A percentile compares a stretch with the other conserved stretches of the same genome.
phyloP scores from a whole-genome alignment of 768 basidiomycete species.

The Sarcodon sp. region DNA sequence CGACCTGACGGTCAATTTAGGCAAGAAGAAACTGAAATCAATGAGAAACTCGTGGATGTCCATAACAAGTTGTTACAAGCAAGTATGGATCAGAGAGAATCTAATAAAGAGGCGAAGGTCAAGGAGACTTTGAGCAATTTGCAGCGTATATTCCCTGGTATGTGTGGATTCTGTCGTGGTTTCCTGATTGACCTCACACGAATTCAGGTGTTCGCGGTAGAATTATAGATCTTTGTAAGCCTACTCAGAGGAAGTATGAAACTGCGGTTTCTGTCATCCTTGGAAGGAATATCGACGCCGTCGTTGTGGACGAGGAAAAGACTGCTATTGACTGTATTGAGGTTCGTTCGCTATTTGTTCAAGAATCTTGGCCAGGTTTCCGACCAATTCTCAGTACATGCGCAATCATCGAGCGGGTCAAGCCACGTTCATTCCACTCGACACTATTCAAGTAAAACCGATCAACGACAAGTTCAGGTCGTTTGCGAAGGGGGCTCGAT shows the following conservation, averaged over 20 bases:
- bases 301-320: slow-evolving; percentile 95
- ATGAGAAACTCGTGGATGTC: slow-evolving; percentile 78
- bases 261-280: slow-evolving; percentile 84
- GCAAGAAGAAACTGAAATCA: slow-evolving; percentile 81
- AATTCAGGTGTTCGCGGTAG: slow-evolving; percentile 77
- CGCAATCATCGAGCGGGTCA: slow-evolving; percentile 90
- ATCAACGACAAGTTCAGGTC: slow-evolving; percentile 91
- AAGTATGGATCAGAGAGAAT: slow-evolving; percentile 78
- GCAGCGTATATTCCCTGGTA: slow-evolving; percentile 85
- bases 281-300: slow-evolving; percentile 88
- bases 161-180: slow-evolving; percentile 2
- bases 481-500: slow-evolving; percentile 64
- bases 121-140: slow-evolving; percentile 80
- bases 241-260: slow-evolving; percentile 86
- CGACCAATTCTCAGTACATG: slow-evolving; percentile 51
- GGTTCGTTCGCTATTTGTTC: slow-evolving; percentile 24
- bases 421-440: slow-evolving; percentile 97
- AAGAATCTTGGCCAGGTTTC: not conserved
- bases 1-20: slow-evolving; percentile 24
- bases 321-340: slow-evolving; percentile 97
- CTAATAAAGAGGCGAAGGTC: slow-evolving; percentile 68
- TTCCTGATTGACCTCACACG: not conserved
- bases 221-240: slow-evolving; percentile 89
- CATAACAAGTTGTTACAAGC: slow-evolving; percentile 83
- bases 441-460: slow-evolving; percentile 90